Base-by-base conservation (phyloP, 1,284 basidiomycete species). In the Heterobasidion occidentale region DNA sequence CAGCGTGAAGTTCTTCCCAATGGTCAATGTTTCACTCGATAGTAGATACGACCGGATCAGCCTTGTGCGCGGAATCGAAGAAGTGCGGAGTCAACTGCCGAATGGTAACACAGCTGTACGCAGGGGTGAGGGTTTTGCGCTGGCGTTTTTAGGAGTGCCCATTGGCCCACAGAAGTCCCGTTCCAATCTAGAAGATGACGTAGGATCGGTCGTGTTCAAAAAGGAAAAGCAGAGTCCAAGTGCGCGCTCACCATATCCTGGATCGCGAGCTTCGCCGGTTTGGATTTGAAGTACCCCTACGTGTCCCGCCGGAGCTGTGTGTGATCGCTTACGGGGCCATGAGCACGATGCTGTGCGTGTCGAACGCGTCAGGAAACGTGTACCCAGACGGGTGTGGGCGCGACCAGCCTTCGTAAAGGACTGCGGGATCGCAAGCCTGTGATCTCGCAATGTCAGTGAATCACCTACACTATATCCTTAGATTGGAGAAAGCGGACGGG, bases 1-100 rank as follows among this genome's bases (percentile, higher is more conserved):
- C 19, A 49, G 19, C 33, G 75, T 73, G 51, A 77, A 76, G 5
- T 62, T 61, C 54, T 71, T 70, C 2, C 77, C 77, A 27, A 78
- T 61, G 59, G 19, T 19, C 19, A 19, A 19, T 2, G 19, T 19
- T 1, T 19, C 19, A 19, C 19, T 19, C 19, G 19, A 19, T 19
- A 19, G 19, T 19, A 19, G 19, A 19, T 19, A 19, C 19, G 19
- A 19, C 19, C 19, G 19, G 19, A 19, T 19, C 19, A 20, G 80
- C 81, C 74, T 83, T 84, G 64, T 77, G 72, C 0, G 67, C 71
- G 0, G 74, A 74, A 55, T 84, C 73, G 47, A 65, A 74, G 61
- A 76, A 76, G 1, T 74, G 61, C 0, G 67, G 58, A 0, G 68
- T 70, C 7, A 76, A 53, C 19, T 64, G 63, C 5, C 71, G 67